Conservation (phyloP, 2,329 filamentous ascomycete species). For the Talaromyces sp. region DNA sequence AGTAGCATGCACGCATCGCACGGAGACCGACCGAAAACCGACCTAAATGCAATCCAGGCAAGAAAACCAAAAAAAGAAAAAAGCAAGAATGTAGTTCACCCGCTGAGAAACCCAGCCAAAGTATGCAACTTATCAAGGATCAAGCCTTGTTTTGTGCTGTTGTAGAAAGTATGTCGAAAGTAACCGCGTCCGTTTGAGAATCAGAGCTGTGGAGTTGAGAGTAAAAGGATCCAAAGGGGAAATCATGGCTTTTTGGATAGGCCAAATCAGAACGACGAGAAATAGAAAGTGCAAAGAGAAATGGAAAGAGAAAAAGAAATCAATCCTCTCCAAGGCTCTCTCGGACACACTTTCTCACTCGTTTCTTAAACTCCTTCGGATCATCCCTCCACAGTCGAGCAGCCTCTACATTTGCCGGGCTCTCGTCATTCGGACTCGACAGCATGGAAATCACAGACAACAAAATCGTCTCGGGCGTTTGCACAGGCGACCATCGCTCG, state of each 20-base stretch:
- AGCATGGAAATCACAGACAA: constrained; percentile 90
- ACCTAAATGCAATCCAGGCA: not conserved
- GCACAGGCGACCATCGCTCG: constrained; percentile 92
- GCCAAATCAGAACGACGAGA: not conserved
- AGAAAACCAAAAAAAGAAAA: not conserved
- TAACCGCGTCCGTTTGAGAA: not conserved
- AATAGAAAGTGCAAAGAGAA: not conserved
- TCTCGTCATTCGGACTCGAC: constrained; percentile 89
- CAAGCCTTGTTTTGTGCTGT: not conserved
- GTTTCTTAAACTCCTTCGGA: constrained; percentile 69
- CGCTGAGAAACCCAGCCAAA: not conserved
- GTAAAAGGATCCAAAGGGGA: not conserved
- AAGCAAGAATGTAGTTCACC: not conserved
- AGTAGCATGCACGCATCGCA: not conserved
- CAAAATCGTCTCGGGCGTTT: constrained; percentile 91
- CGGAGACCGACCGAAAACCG: not conserved
- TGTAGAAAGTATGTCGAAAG: not conserved
- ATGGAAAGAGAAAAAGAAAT: not conserved
- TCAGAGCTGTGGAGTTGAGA: not conserved
- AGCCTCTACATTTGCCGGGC: constrained; percentile 90
- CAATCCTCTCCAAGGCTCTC: constrained; percentile 73
- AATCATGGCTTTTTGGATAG: not conserved
- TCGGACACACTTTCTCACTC: constrained; percentile 72
- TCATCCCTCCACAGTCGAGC: constrained; percentile 84
- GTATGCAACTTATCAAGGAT: not conserved